Evolutionary conservation across 345 rosid species (phyloP), one percentile per base, ranked within the genome.

Genomic region (Corchorus capsularis): DNA sequence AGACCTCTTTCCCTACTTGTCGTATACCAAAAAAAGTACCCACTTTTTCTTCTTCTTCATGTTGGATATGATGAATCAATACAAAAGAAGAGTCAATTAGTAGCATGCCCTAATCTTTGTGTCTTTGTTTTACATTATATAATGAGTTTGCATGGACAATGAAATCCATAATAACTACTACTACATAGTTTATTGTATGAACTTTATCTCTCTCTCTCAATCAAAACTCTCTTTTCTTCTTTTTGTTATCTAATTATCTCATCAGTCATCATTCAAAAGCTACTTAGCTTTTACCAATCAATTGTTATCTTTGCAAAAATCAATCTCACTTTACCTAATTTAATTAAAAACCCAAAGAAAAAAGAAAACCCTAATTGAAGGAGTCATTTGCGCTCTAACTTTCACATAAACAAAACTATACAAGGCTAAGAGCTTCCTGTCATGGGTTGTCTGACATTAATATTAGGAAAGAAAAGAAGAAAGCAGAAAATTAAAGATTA

Each of bases 351-450:
- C 5, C 0, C 0, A 34, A 61, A 61, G 4, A 1, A 17, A n/a
- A 55, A 55, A 13, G 11, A 20, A 62, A 80, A 62, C 71, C 80
- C 80, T 72, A 41, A 83, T 72, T 72, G 71, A 73, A 56, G 83
- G 83, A 80, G 80, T 61, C 64, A 72, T 69, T 78, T 72, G 69
- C 41, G 86, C 78, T 35, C 37, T 15, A 34, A 52, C 73, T 50
- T 69, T 49, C 45, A 69, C 59, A 32, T 50, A 50, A 8, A 27
- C 27, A 27, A 27, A 27, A 27, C 27, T 27, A 27, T 1, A 27
- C 27, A 27, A 50, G 32, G 54, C 22, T 8, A 45, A 50, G 45
- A 32, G 73, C 15, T 27, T 16, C 59, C 45, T 32, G 12, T 16
- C 27, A 27, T 69, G 45, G 72, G 59, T 71, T 20, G 63, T 55